These are phyloP conservation scores for Apostasia ramifera DNA, from an alignment of 106 monocot species.

Conservation along the genomic window DNA sequence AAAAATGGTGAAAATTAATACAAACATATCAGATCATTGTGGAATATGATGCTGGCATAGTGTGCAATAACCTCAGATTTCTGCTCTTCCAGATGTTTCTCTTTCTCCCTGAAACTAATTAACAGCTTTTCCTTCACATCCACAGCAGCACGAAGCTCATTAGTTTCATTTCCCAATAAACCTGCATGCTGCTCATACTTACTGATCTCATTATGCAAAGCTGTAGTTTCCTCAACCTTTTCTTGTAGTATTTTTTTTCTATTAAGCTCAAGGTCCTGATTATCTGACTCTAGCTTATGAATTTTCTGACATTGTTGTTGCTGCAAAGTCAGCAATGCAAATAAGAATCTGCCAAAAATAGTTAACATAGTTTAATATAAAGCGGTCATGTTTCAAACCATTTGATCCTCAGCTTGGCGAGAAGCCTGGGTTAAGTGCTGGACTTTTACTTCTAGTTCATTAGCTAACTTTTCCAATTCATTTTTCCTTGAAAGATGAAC, in stretches of 20 bases:
- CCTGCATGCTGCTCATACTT: conserved; percentile 40
- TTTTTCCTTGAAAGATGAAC: conserved; percentile 43
- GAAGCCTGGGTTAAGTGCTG: conserved; percentile 47
- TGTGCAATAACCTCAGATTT: conserved; percentile 45
- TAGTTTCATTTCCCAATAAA: conserved; percentile 53
- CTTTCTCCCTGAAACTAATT: conserved; percentile 29
- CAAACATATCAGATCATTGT: background rate
- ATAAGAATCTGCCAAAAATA: conserved; percentile 4
- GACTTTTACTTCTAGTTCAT: conserved; percentile 47
- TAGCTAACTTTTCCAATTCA: conserved; percentile 41
- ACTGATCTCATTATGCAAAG: conserved; percentile 35
- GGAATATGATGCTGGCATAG: background rate
- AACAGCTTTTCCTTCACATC: conserved; percentile 68
- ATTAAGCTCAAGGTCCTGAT: conserved; percentile 39
- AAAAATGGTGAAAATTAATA: background rate
- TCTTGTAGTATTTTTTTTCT: conserved; percentile 36
- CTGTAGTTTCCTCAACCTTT: conserved; percentile 37
- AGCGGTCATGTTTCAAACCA: conserved; percentile 33
- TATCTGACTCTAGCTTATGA: conserved; percentile 58
- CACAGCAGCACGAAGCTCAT: conserved; percentile 33
- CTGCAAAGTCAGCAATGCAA: conserved; percentile 40
- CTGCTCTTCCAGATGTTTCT: conserved; percentile 73
- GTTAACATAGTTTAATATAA: conserved; percentile 5
- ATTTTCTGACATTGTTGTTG: conserved; percentile 47
- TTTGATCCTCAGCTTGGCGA: conserved; percentile 38